Percentiles rank a stretch among this genome's conserved stretches.
These are phyloP conservation scores for Lipomyces orientalis DNA, from an alignment of 805 yeast genomes.

Conservation along the genomic window DNA sequence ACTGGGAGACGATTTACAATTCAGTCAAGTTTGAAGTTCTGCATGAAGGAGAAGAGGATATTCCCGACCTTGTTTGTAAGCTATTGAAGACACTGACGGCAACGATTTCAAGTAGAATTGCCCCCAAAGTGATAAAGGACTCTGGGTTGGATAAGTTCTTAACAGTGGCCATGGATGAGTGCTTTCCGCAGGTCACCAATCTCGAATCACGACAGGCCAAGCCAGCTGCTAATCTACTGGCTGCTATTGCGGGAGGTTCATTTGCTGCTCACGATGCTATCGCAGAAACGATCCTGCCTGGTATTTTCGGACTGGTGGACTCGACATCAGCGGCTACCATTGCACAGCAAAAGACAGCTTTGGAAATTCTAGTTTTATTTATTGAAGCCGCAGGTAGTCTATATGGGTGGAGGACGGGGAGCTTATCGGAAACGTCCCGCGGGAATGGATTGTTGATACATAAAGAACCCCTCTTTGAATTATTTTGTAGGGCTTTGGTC, in stretches of 20 bases:
- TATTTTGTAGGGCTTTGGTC: slow-evolving; percentile 71
- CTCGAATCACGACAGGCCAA: slow-evolving; percentile 60
- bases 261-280: slow-evolving; percentile 55
- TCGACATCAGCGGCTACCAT: slow-evolving; percentile 43
- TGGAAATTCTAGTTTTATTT: slow-evolving; percentile 66
- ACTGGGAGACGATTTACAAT: slow-evolving; percentile 83
- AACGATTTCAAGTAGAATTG: slow-evolving; percentile 43
- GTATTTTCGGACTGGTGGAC: slow-evolving; percentile 48
- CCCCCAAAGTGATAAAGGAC: slow-evolving; percentile 41
- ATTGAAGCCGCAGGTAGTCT: slow-evolving; percentile 57
- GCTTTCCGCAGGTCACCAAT: slow-evolving; percentile 57
- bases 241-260: slow-evolving; percentile 60
- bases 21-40: slow-evolving; percentile 87
- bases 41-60: slow-evolving; percentile 68
- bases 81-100: slow-evolving; percentile 54
- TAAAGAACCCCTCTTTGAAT: slow-evolving; percentile 71
- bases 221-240: slow-evolving; percentile 66
- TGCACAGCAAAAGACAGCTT: slow-evolving; percentile 62
- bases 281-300: slow-evolving; percentile 50
- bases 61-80: slow-evolving; percentile 50
- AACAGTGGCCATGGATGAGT: slow-evolving; percentile 47
- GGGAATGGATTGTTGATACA: slow-evolving; percentile 52
- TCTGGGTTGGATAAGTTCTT: slow-evolving; percentile 49
- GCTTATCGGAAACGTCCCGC: slow-evolving; percentile 14
- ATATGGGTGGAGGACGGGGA: slow-evolving; percentile 45